Evolutionary conservation across 2,329 filamentous ascomycete genomes (phyloP), one percentile per base, ranked within the genome.

Genomic region (Penicillium hesseltinei): DNA sequence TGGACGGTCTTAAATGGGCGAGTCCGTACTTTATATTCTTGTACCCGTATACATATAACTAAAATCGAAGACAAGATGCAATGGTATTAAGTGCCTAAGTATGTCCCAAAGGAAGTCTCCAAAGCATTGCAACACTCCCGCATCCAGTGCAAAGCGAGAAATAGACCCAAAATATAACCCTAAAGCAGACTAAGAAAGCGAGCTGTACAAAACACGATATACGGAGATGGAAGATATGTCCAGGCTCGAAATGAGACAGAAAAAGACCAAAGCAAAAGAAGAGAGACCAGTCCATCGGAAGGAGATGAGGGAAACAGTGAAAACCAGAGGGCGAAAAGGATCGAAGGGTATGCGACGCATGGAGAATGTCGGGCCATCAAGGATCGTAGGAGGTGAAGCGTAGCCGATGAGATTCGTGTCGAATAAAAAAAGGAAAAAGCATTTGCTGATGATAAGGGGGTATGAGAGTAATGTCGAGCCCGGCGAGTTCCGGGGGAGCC

Each of bases 351-450:
- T 46, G 50, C 50, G 23, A 45, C 27, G 38, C 27, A 49, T 39
- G 44, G 17, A 54, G 53, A 52, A 46, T 46, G 50, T 61, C 57
- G 62, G 64, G 61, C 62, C 58, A 58, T 64, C 29, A 63, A 65
- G 59, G 62, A 65, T 65, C 58, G 64, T 65, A 61, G 54, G 35
- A 53, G 54, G 57, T 61, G 55, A 56, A 51, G 42, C 56, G 48
- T 59, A 62, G 62, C 60, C 60, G 56, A 57, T 42, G 48, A 61
- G 43, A 39, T 59, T 58, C 51, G 52, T 53, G 51, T 61, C 58
- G 58, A 54, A 58, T 25, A 46, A 53, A 56, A 19, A 51, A 35
- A 19, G 15, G 13, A 49, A 49, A 19, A 19, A 15, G 47, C 40
- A 52, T 52, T 52, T 52, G 50, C 50, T 45, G 50, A 52, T 46